Percentiles rank a stretch among this genome's conserved stretches.
These are phyloP conservation scores for Umbelopsis ramanniana DNA, from an alignment of 192 early-diverging fungal genomes.

Conservation along the genomic window DNA sequence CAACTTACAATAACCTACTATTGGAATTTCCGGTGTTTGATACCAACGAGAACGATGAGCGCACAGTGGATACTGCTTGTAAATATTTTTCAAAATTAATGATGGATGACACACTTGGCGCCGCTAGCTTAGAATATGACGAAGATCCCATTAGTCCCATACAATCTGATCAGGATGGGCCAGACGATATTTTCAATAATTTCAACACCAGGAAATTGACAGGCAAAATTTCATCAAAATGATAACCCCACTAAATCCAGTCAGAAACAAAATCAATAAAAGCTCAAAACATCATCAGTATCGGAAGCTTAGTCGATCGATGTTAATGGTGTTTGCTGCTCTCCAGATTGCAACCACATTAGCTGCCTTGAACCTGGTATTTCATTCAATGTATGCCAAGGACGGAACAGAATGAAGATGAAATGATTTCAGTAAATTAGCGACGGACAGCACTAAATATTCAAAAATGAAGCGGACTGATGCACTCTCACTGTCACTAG, in stretches of 20 bases:
- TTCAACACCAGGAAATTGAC: neutral
- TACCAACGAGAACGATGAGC: neutral
- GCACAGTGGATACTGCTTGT: neutral
- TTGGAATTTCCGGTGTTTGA: neutral
- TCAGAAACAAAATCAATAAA: neutral
- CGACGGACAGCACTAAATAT: too few species aligned
- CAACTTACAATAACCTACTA: neutral
- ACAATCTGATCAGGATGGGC: neutral
- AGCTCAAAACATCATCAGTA: neutral
- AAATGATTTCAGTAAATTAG: too few species aligned
- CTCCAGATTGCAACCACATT: too few species aligned
- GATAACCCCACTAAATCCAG: neutral
- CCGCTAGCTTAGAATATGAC: neutral
- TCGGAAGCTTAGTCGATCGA: too few species aligned
- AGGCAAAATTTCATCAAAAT: neutral
- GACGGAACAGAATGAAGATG: too few species aligned
- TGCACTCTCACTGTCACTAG: too few species aligned
- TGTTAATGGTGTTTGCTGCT: too few species aligned
- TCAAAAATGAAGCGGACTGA: too few species aligned
- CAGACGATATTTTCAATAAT: conserved; percentile 10
- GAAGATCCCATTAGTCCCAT: neutral
- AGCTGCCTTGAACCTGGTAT: too few species aligned
- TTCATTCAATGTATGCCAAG: too few species aligned
- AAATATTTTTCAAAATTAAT: conserved; percentile 18
- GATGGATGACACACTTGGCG: conserved; percentile 12